Conservation (phyloP, 2,329 filamentous ascomycete genomes). For the Sporothrix brasiliensis region DNA sequence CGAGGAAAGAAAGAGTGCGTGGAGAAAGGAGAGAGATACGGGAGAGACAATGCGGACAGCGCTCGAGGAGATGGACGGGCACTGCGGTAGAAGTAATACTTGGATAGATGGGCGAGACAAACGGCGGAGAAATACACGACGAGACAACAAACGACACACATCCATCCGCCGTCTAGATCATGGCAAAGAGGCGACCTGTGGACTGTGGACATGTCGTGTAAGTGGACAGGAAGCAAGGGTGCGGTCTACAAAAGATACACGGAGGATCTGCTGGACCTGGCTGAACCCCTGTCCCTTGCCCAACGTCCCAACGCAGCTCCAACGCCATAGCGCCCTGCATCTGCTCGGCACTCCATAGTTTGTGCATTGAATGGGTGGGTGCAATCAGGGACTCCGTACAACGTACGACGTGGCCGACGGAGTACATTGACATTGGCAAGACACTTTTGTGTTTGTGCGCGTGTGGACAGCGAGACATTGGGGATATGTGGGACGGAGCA, state of each 20-base stretch:
- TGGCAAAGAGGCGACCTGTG: neutral
- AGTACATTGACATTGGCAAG: neutral
- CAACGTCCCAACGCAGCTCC: neutral
- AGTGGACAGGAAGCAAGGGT: constrained; percentile 4
- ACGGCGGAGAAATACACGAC: neutral
- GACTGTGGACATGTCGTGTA: neutral
- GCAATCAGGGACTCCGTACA: neutral
- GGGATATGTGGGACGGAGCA: no score
- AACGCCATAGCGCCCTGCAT: neutral
- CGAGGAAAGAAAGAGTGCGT: neutral
- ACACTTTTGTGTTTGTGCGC: no score
- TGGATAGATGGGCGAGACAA: neutral
- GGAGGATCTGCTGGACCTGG: no score
- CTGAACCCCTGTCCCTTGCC: neutral
- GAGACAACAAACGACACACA: neutral
- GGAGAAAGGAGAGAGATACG: neutral
- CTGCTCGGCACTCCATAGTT: constrained; percentile 6
- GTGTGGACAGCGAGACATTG: neutral
- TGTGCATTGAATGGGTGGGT: neutral
- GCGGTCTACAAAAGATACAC: neutral
- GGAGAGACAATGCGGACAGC: constrained; percentile 10
- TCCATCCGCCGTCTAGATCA: neutral
- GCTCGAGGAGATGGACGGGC: constrained; percentile 11
- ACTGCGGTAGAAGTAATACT: constrained; percentile 19
- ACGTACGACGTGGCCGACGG: no score